phyloP scores from a whole-genome alignment of 2,329 filamentous ascomycete genomes.

The Trichophyton simii region DNA sequence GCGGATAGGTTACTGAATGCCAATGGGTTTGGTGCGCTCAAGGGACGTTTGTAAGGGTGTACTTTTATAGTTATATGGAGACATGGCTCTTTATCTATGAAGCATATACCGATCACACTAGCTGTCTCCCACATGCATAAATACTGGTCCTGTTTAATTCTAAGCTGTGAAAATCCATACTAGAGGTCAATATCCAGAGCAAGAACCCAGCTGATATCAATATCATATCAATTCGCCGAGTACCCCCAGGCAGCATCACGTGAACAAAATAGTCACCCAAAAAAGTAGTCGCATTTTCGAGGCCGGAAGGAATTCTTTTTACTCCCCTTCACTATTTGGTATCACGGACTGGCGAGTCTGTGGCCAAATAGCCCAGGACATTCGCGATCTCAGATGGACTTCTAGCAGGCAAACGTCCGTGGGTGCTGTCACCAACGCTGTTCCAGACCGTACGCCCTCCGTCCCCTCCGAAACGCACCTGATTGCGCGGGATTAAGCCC shows the following conservation, averaged over 20 bases:
- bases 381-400: constrained; percentile 1
- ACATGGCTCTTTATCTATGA: neutral
- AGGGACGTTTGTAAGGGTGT: constrained; percentile 9
- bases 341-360: constrained; percentile 5
- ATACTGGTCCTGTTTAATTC: neutral
- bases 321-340: neutral
- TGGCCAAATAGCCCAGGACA: constrained; percentile 4
- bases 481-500: neutral
- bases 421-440: neutral
- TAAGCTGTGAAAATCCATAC: neutral
- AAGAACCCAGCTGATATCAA: no score
- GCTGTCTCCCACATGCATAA: neutral
- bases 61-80: neutral
- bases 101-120: neutral
- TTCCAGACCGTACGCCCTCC: neutral
- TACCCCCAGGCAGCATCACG: neutral
- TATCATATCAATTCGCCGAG: neutral
- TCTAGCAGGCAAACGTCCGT: neutral
- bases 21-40: constrained; percentile 23
- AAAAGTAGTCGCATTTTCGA: neutral
- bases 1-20: constrained; percentile 26
- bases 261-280: neutral
- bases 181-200: no score
- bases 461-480: neutral
- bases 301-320: neutral